Base-by-base conservation (phyloP, 2,329 filamentous ascomycete genomes). In the Aspergillus sojae region DNA sequence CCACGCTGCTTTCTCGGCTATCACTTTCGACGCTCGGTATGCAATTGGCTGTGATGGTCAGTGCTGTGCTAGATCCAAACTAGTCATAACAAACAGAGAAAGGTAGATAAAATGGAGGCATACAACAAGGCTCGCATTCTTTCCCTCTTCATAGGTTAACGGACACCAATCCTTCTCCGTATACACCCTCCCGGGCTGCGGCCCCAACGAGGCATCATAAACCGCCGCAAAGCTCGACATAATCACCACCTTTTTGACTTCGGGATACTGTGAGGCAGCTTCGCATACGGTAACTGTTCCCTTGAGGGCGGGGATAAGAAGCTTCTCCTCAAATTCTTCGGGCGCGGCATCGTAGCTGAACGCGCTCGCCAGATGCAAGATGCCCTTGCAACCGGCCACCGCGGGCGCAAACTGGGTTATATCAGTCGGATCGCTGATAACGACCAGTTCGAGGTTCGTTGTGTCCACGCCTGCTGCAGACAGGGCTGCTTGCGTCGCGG, bases 331-430 rank as follows among this genome's bases (percentile, higher is more conserved):
- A 57, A 74, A 74, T 30, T 75, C 68, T 0, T 66, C 67, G 0
- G 68, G 68, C 0, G 6, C 36, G 0, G 69, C 69, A 39, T 73
- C 65, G 46, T 74, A 75, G 23, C 41, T 74, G 19, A 76, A 75
- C 3, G 74, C 72, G 48, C 71, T 71, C 2, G 73, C 73, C 5
- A 75, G 61, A 56, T 75, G 72, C 16, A 75, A 58, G 19, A 70
- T 60, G 10, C 66, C 62, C 48, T 68, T 61, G 30, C 70, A 71
- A 21, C 57, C 66, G 2, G 62, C 28, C 2, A 70, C 34, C 12
- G 56, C 59, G 2, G 61, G 58, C 5, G 58, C 32, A 23, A 66
- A 60, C 12, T 55, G 4, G 54, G 58, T 3, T 52, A 34, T 7
- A 62, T 60, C n/a, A 12, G 68, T 71, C 9, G 67, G 68, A 45